Conservation (phyloP, 148 eudicot species). For the Nepenthes gracilis region DNA sequence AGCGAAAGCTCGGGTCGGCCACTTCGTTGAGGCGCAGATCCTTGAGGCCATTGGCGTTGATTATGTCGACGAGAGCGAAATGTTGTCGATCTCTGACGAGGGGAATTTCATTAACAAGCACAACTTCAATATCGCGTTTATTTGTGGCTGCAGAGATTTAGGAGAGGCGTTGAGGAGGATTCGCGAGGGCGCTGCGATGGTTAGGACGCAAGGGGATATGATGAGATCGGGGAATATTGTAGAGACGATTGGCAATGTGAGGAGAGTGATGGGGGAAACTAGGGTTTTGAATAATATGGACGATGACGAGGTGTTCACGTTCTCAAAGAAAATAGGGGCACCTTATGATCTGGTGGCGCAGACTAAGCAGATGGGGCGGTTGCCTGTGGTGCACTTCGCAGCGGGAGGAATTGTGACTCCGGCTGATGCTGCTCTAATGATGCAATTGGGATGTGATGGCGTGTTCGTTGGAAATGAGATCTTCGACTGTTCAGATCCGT, state of each 20-base stretch:
- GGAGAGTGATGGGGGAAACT: conserved; percentile 67
- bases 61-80: conserved; percentile 77
- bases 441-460: conserved; percentile 52
- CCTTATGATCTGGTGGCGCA: conserved; percentile 17
- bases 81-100: conserved; percentile 57
- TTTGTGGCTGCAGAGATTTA: conserved; percentile 70
- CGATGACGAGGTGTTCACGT: conserved; percentile 45
- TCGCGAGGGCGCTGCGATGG: conserved; percentile 85
- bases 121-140: conserved; percentile 65
- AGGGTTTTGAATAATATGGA: conserved; percentile 40
- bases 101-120: conserved; percentile 73
- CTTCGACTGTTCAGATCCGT: conserved; percentile 34
- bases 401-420: conserved; percentile 54
- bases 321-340: conserved; percentile 33
- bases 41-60: conserved; percentile 67
- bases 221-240: conserved; percentile 63
- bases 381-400: conserved; percentile 52
- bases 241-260: conserved; percentile 60
- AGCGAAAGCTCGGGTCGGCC: conserved; percentile 84
- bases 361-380: conserved; percentile 40
- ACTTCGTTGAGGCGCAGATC: conserved; percentile 82
- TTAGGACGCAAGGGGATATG: conserved; percentile 70
- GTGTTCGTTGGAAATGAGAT: conserved; percentile 40
- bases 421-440: conserved; percentile 54
- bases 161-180: conserved; percentile 69